Evolutionary conservation across 192 early-diverging fungal species (phyloP), one percentile per base, ranked within the genome.

Genomic region (Backusella macrospora): DNA sequence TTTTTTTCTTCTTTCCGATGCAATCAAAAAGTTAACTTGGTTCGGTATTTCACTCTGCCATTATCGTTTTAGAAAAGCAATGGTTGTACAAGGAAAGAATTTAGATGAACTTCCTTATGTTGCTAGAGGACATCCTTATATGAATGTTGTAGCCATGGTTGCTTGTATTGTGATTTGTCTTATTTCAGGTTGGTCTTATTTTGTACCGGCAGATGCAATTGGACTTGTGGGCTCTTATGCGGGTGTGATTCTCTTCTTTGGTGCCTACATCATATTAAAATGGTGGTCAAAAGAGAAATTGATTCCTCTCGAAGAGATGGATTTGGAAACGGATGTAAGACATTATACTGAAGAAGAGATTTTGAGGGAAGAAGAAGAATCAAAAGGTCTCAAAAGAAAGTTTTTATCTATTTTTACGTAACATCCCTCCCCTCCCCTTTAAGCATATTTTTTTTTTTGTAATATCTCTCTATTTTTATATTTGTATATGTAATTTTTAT

Each of bases 1-100:
- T n/a, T n/a, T n/a, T n/a, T n/a, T n/a, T n/a, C 14, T 34, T 64
- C 62, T 34, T 23, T 64, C 14, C 34, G 7, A 45, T 69, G 5
- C 21, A 16, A 16, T 43, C 39, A 29, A 46, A 29, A 29, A 69
- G 64, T 15, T 73, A 18, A 94, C 93, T 44, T 97, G 96, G 96
- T 68, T 93, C 43, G 90, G 90, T 18, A 97, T 97, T 65, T 84
- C 88, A 4, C 43, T 93, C 21, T 91, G 89, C 29, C 94, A 95
- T 65, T 87, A 89, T 67, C 89, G 95, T 14, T 96, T 95, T 88
- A 89, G 94, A 68, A 86, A 86, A 4, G 94, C 93, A 4, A 90
- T 90, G 65, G 71, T 88, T 40, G 86, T 83, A n/a, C 95, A 97
- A 77, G 89, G 89, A 15, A 86, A 87, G 46, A 73, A 83, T 13